phyloP scores from a whole-genome alignment of 805 yeast genomes.

The Barnettozyma botsteinii region DNA sequence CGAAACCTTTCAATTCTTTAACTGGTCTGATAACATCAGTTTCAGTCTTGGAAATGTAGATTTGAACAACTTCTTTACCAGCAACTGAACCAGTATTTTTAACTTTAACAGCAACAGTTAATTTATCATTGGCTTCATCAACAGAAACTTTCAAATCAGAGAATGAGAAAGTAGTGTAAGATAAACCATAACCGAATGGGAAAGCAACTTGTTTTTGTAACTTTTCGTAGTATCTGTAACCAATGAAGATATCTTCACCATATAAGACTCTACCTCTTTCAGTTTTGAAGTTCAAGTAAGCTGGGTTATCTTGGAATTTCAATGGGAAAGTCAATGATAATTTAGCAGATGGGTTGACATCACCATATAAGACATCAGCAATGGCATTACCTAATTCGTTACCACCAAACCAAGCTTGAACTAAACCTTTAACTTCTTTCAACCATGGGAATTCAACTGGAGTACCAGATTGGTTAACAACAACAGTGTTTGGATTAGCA shows the following conservation, averaged over 20 bases:
- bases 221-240: constrained; percentile 57
- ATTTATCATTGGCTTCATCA: constrained; percentile 23
- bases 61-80: constrained; percentile 53
- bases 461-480: constrained; percentile 56
- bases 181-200: constrained; percentile 61
- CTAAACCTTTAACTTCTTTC: constrained; percentile 34
- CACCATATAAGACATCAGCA: constrained; percentile 52
- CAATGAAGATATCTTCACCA: constrained; percentile 63
- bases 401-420: constrained; percentile 57
- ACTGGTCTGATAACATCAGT: constrained; percentile 41
- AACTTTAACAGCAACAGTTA: constrained; percentile 33
- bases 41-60: constrained; percentile 37
- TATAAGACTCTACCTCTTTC: constrained; percentile 49
- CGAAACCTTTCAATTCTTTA: constrained; percentile 56
- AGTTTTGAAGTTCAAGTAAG: constrained; percentile 45
- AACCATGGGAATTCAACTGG: constrained; percentile 58
- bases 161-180: constrained; percentile 47
- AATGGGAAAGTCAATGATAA: constrained; percentile 51
- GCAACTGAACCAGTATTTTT: constrained; percentile 39
- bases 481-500: constrained; percentile 45
- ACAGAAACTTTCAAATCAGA: constrained; percentile 30
- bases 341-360: constrained; percentile 55
- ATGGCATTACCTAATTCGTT: constrained; percentile 52
- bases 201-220: constrained; percentile 40
- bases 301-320: constrained; percentile 47